These are phyloP conservation scores for Voacanga thouarsii DNA, from an alignment of 257 asterid genomes.

Conservation along the genomic window DNA sequence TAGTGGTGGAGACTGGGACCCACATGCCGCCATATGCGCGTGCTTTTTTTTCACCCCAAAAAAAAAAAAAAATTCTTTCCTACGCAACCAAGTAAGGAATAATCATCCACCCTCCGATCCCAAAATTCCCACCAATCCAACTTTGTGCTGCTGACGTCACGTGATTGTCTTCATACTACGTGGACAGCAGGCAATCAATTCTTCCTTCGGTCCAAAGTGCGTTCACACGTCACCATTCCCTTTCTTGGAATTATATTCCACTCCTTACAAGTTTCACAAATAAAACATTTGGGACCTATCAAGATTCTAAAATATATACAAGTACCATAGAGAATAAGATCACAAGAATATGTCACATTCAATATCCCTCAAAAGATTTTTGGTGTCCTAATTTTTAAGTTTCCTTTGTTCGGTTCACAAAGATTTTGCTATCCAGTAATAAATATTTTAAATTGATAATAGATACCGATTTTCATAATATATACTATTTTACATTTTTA, in stretches of 20 bases:
- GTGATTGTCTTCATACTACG: constrained; percentile 5
- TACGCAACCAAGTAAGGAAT: constrained; percentile 13
- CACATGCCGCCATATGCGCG: constrained; percentile 7
- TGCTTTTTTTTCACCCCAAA: neutral
- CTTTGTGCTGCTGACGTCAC: constrained; percentile 18
- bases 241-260: neutral
- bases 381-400: too few relatives aligned
- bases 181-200: neutral
- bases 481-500: too few relatives aligned
- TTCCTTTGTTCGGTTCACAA: too few relatives aligned
- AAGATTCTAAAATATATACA: too few relatives aligned
- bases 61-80: neutral
- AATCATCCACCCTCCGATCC: neutral
- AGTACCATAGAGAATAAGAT: neutral
- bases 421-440: too few relatives aligned
- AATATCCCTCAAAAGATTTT: neutral
- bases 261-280: neutral
- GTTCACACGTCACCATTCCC: constrained; percentile 10
- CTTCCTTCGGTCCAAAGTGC: constrained; percentile 2
- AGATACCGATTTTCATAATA: too few relatives aligned
- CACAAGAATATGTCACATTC: neutral
- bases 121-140: neutral
- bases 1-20: constrained; percentile 3
- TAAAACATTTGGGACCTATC: neutral
- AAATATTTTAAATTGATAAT: too few relatives aligned